Percentiles rank a stretch among this genome's conserved stretches.
These are phyloP conservation scores for Letharia lupina DNA, from an alignment of 495 filamentous ascomycete species.

Conservation along the genomic window DNA sequence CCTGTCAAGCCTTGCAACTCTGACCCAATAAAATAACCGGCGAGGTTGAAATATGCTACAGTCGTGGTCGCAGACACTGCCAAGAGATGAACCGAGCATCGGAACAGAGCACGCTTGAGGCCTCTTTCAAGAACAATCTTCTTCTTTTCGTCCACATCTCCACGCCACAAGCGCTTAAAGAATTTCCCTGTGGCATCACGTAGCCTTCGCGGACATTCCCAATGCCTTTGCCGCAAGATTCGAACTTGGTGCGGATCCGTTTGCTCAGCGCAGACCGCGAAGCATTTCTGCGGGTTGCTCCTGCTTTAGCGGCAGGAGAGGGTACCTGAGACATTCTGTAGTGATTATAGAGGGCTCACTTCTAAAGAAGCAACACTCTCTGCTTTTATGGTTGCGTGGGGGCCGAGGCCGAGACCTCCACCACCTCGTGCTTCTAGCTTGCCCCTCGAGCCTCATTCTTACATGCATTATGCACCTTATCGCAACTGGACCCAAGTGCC, in stretches of 20 bases:
- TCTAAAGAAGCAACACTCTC: too few species aligned
- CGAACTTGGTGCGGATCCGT: neutral
- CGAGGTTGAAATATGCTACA: constrained; percentile 14
- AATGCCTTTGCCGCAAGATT: neutral
- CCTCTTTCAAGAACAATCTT: constrained; percentile 12
- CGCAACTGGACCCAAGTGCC: too few species aligned
- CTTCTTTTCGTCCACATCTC: neutral
- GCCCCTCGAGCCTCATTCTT: too few species aligned
- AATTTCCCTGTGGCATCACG: neutral
- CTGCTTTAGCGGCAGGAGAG: neutral
- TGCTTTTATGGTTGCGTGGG: too few species aligned
- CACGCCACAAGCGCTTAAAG: neutral
- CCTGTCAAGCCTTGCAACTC: constrained; percentile 12
- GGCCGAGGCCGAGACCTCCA: too few species aligned
- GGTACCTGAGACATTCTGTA: neutral
- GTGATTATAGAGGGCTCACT: too few species aligned
- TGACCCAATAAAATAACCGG: constrained; percentile 11
- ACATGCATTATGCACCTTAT: too few species aligned
- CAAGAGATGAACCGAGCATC: constrained; percentile 16
- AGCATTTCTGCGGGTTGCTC: neutral
- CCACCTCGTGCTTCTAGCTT: too few species aligned
- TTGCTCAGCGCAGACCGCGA: neutral
- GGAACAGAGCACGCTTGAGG: constrained; percentile 4
- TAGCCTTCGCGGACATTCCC: neutral
- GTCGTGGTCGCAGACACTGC: constrained; percentile 12